These are phyloP conservation scores for Rhypophila decipiens DNA, from an alignment of 495 filamentous ascomycete genomes.

Conservation along the genomic window DNA sequence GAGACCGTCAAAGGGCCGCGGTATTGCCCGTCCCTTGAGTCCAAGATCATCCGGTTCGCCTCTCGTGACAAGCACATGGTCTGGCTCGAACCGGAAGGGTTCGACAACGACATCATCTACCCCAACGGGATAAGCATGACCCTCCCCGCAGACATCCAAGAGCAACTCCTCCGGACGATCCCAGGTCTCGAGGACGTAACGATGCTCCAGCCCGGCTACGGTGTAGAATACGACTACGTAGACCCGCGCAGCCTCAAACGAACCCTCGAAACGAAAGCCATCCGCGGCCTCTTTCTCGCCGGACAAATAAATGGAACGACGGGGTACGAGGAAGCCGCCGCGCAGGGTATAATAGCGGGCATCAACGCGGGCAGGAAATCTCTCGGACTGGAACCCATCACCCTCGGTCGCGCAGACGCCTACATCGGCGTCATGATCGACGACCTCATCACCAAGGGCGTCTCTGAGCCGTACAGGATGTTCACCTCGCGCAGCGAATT, in stretches of 20 bases:
- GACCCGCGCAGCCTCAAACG: constrained; percentile 82
- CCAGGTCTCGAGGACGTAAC: constrained; percentile 78
- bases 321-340: constrained; percentile 94
- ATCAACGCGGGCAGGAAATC: constrained; percentile 85
- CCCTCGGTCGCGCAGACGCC: constrained; percentile 74
- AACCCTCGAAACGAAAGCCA: constrained; percentile 89
- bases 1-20: constrained; percentile 91
- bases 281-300: constrained; percentile 82
- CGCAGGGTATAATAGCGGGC: constrained; percentile 87
- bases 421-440: constrained; percentile 99
- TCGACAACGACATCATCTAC: constrained; percentile 85
- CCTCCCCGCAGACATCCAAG: constrained; percentile 78
- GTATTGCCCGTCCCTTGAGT: constrained; percentile 93
- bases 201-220: constrained; percentile 96
- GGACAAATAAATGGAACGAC: constrained; percentile 99
- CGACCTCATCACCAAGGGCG: constrained; percentile 94
- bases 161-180: constrained; percentile 75
- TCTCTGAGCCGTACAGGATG: constrained; percentile 97
- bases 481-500: constrained; percentile 96
- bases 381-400: constrained; percentile 54
- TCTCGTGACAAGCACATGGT: constrained; percentile 75
- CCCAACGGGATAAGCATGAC: constrained; percentile 98
- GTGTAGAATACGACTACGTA: constrained; percentile 98
- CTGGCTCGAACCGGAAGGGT: constrained; percentile 96
- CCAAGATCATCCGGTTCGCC: constrained; percentile 84